Percentiles rank a stretch among this genome's conserved stretches.
These are phyloP conservation scores for Saprolegnia diclina DNA, from an alignment of 352 stramenopile genomes.

Conservation along the genomic window DNA sequence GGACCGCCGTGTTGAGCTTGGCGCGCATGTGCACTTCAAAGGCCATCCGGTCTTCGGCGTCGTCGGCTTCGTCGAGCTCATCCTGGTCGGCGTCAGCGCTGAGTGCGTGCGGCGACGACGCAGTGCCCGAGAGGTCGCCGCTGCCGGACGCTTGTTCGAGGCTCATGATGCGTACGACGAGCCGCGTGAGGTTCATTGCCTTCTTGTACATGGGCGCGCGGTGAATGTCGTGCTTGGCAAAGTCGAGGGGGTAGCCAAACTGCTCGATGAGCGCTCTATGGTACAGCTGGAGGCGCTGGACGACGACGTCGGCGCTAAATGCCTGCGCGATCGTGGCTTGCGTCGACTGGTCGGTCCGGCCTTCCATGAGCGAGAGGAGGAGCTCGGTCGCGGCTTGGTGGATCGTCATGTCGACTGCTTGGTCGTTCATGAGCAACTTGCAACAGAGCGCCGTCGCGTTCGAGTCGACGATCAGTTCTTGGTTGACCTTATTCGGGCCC, in stretches of 20 bases:
- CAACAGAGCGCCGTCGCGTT: constrained; percentile 14
- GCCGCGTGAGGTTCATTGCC: constrained; percentile 16
- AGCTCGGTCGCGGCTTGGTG: constrained; percentile 19
- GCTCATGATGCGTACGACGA: constrained; percentile 26
- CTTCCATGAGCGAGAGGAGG: constrained; percentile 26
- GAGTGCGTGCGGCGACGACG: not conserved
- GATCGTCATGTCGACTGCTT: constrained; percentile 6
- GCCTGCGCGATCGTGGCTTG: constrained; percentile 11
- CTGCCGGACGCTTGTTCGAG: constrained; percentile 14
- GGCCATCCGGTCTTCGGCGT: constrained; percentile 7
- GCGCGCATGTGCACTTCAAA: constrained; percentile 9
- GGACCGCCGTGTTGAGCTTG: constrained; percentile 8
- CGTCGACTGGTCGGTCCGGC: constrained; percentile 9
- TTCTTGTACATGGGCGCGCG: constrained; percentile 4
- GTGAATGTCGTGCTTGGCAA: constrained; percentile 25
- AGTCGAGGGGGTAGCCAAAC: constrained; percentile 5
- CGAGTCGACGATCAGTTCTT: constrained; percentile 7
- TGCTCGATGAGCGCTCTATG: not conserved
- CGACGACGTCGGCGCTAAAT: constrained; percentile 6
- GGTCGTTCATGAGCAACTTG: constrained; percentile 16
- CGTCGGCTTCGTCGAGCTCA: not conserved
- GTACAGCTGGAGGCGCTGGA: constrained; percentile 10
- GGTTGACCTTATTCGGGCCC: constrained; percentile 18
- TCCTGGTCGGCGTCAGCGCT: constrained; percentile 13
- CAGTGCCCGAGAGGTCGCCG: not conserved